phyloP scores from a whole-genome alignment of 1,139 yeast genomes.

The Ogataea hybrid region DNA sequence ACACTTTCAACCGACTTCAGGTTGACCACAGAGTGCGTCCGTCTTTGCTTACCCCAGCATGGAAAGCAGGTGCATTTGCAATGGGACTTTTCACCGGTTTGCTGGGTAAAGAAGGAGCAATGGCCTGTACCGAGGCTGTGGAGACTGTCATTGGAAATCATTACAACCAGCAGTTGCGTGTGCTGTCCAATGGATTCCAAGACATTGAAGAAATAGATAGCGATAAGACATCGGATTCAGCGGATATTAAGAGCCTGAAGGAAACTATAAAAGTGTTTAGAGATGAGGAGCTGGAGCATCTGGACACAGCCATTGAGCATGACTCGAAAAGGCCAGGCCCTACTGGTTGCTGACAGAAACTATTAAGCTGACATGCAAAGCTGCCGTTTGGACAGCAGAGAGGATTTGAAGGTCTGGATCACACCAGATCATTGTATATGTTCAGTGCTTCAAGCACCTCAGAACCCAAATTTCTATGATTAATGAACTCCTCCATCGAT shows the following conservation, averaged over 20 bases:
- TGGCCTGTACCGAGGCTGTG: slow-evolving; percentile 99
- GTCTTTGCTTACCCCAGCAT: slow-evolving; percentile 81
- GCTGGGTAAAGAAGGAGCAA: slow-evolving; percentile 92
- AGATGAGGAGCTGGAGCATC: slow-evolving; percentile 94
- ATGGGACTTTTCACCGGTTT: slow-evolving; percentile 87
- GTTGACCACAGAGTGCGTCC: slow-evolving; percentile 82
- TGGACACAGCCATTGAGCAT: slow-evolving; percentile 87
- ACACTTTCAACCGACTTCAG: slow-evolving; percentile 78
- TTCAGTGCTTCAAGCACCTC: slow-evolving; percentile 77
- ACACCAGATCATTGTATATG: slow-evolving; percentile 77
- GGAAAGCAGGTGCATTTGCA: slow-evolving; percentile 89
- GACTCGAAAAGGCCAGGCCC: slow-evolving; percentile 95
- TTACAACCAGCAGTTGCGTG: slow-evolving; percentile 85
- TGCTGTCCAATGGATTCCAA: slow-evolving; percentile 53
- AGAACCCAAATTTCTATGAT: slow-evolving; percentile 78
- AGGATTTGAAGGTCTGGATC: slow-evolving; percentile 44
- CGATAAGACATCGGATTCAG: slow-evolving; percentile 34
- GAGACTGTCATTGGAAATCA: slow-evolving; percentile 98
- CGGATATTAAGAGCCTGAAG: slow-evolving; percentile 60
- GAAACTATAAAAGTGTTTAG: slow-evolving; percentile 71
- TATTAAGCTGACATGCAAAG: slow-evolving; percentile 76
- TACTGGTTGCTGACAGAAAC: slow-evolving; percentile 84
- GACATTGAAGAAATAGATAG: slow-evolving; percentile 31
- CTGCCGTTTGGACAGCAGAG: slow-evolving; percentile 93
- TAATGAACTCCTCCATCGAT: slow-evolving; percentile 77